These are phyloP conservation scores for Collybiopsis confluens DNA, from an alignment of 768 basidiomycete genomes.

Conservation along the genomic window DNA sequence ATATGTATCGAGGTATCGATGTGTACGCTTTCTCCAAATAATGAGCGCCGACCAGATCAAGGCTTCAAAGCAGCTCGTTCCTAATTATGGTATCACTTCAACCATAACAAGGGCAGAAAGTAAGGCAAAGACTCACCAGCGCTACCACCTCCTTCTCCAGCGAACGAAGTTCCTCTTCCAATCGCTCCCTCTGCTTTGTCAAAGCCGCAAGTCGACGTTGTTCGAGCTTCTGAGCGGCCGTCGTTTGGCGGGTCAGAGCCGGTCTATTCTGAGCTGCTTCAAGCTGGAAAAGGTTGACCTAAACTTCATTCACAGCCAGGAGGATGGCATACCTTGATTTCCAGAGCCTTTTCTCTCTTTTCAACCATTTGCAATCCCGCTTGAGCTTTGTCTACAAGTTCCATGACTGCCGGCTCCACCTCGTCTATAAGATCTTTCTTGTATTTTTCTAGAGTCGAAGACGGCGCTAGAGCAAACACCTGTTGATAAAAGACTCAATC, in stretches of 20 bases:
- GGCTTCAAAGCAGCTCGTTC: no score
- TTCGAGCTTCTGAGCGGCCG: slow-evolving; percentile 61
- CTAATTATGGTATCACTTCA: no score
- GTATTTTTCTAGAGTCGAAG: slow-evolving; percentile 68
- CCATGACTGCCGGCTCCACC: slow-evolving; percentile 77
- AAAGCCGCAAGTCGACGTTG: slow-evolving; percentile 61
- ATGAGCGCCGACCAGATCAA: no score
- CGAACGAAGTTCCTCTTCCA: slow-evolving; percentile 55
- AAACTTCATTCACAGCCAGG: no score
- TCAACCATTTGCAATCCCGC: slow-evolving; percentile 57
- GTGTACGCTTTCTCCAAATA: no score
- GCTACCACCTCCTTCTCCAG: slow-evolving; percentile 61
- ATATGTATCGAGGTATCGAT: no score
- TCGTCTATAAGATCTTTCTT: slow-evolving; percentile 77
- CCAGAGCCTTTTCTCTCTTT: slow-evolving; percentile 58
- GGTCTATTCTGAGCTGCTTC: slow-evolving; percentile 50
- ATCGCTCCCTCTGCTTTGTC: slow-evolving; percentile 57
- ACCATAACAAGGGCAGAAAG: no score
- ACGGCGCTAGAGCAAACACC: slow-evolving; percentile 74
- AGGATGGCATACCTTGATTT: slow-evolving; percentile 52
- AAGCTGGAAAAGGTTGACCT: no score
- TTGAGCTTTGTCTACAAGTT: no score
- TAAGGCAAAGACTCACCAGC: slow-evolving; percentile 34
- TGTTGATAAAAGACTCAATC: slow-evolving; percentile 20
- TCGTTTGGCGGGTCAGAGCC: slow-evolving; percentile 42